phyloP scores from a whole-genome alignment of 169 alveolate species.

The Babesia sp. region DNA sequence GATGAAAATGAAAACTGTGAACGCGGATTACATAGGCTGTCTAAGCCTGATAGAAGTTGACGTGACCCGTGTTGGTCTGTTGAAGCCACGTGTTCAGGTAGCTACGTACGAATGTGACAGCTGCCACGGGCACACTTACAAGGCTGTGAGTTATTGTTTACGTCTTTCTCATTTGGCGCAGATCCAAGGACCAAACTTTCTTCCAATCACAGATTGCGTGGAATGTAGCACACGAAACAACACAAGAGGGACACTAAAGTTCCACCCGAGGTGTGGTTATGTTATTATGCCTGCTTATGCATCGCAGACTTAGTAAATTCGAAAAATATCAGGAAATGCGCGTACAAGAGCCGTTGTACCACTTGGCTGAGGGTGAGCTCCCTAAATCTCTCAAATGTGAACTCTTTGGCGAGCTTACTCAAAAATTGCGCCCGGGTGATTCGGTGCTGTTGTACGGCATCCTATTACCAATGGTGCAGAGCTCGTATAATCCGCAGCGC shows the following conservation, averaged over 20 bases:
- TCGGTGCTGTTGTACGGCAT: constrained; percentile 85
- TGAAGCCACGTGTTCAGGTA: constrained; percentile 91
- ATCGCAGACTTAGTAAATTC: constrained; percentile 82
- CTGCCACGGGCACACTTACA: constrained; percentile 87
- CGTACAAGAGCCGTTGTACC: constrained; percentile 91
- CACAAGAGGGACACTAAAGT: constrained; percentile 83
- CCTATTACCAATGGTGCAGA: constrained; percentile 83
- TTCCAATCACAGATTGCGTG: constrained; percentile 91
- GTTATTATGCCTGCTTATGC: not conserved
- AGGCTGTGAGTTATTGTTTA: constrained; percentile 58
- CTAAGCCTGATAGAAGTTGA: constrained; percentile 78
- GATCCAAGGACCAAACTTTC: constrained; percentile 82
- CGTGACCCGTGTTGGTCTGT: constrained; percentile 90
- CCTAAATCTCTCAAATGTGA: constrained; percentile 89
- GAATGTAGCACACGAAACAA: constrained; percentile 82
- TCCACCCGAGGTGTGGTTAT: constrained; percentile 69
- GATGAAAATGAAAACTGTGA: constrained; percentile 87
- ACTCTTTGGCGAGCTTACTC: constrained; percentile 83
- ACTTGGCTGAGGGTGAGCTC: constrained; percentile 93
- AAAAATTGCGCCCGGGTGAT: constrained; percentile 70
- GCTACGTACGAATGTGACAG: constrained; percentile 94
- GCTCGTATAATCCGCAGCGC: constrained; percentile 74
- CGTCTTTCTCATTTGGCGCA: constrained; percentile 59
- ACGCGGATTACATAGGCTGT: constrained; percentile 89
- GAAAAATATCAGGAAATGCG: constrained; percentile 89